Conservation (phyloP, 2,329 filamentous ascomycete species). For the Xenosphaeropsis pyriputrescens region DNA sequence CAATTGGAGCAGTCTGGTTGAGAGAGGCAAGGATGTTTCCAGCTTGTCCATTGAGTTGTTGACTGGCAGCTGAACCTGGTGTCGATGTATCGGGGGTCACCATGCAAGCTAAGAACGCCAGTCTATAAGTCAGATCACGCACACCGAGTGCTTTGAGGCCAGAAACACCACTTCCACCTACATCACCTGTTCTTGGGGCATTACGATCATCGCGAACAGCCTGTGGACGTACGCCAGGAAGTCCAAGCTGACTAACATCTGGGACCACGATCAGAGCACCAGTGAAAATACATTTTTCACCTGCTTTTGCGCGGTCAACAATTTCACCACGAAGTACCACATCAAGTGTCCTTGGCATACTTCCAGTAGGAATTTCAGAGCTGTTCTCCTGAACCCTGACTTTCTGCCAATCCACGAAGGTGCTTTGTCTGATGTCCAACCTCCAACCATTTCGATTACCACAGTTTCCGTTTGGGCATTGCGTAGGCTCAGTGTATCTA, state of each 20-base stretch:
- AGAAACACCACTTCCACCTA: slow-evolving; percentile 69
- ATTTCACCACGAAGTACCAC: slow-evolving; percentile 94
- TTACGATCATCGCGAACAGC: slow-evolving; percentile 73
- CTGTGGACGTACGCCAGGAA: slow-evolving; percentile 73
- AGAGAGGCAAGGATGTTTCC: slow-evolving; percentile 76
- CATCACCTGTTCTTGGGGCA: slow-evolving; percentile 59
- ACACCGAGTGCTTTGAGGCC: slow-evolving; percentile 89
- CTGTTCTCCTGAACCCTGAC: slow-evolving; percentile 97
- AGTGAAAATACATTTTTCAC: slow-evolving; percentile 96
- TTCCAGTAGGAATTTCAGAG: slow-evolving; percentile 93
- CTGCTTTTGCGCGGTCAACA: slow-evolving; percentile 91
- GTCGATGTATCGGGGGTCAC: slow-evolving; percentile 78
- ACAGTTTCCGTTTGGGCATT: slow-evolving; percentile 81
- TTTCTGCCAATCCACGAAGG: slow-evolving; percentile 98
- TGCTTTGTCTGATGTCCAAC: slow-evolving; percentile 91
- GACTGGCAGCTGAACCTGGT: slow-evolving; percentile 57
- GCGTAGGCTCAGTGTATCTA: slow-evolving; percentile 89
- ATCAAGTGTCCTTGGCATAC: slow-evolving; percentile 97
- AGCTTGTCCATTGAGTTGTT: slow-evolving; percentile 56
- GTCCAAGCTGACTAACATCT: slow-evolving; percentile 85
- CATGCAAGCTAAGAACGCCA: slow-evolving; percentile 97
- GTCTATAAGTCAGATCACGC: slow-evolving; percentile 82
- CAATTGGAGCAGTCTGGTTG: slow-evolving; percentile 54
- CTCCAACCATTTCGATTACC: slow-evolving; percentile 88
- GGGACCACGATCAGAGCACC: slow-evolving; percentile 93